Conservation (phyloP, 2,329 filamentous ascomycete genomes). For the Fusarium fracticaudum region DNA sequence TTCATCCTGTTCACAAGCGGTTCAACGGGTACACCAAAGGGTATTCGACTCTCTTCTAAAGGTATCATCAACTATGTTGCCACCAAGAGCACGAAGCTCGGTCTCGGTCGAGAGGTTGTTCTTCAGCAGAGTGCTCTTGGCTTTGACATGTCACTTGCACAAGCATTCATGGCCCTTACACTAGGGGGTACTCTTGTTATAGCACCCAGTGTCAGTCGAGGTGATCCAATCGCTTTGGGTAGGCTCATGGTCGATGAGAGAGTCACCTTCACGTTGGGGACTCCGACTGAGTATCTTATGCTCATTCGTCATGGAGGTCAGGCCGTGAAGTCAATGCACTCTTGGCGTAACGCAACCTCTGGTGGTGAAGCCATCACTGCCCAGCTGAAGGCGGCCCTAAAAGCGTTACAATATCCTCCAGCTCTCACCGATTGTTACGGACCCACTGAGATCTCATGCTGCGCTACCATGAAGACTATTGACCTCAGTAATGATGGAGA, state of each 20-base stretch:
- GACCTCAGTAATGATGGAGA: rapidly evolving
- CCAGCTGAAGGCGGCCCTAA: background rate
- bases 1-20: background rate
- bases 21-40: background rate
- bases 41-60: background rate
- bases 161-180: background rate
- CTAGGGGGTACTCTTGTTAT: background rate
- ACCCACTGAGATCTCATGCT: background rate
- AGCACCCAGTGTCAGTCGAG: background rate
- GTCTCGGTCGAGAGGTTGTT: background rate
- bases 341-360: background rate
- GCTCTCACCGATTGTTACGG: background rate
- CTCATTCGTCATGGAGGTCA: background rate
- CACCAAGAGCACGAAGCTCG: background rate
- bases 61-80: background rate
- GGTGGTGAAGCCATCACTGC: background rate
- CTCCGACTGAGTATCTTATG: background rate
- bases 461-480: background rate
- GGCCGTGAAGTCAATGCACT: rapidly evolving
- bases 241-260: background rate
- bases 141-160: background rate
- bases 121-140: background rate
- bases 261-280: background rate
- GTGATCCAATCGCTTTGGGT: background rate
- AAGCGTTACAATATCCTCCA: background rate